Conservation (phyloP, 352 stramenopile species). For the Globisporangium canariense region DNA sequence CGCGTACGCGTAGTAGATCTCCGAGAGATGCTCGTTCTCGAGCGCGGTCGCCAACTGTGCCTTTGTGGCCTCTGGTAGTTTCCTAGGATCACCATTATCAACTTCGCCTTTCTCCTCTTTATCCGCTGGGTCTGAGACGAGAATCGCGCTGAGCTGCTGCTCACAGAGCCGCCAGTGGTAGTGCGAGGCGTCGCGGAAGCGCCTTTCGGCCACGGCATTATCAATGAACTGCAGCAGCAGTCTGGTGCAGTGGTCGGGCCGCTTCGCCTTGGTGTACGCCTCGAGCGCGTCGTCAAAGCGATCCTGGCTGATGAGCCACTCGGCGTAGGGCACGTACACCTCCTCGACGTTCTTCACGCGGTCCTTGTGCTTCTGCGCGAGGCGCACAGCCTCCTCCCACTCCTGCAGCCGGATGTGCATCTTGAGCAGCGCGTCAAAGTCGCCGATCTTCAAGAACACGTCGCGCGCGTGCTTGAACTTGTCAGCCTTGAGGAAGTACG, state of each 20-base stretch:
- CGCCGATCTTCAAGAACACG: slow-evolving; percentile 77
- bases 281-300: slow-evolving; percentile 92
- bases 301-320: slow-evolving; percentile 91
- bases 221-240: slow-evolving; percentile 88
- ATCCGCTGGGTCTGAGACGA: slow-evolving; percentile 6
- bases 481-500: slow-evolving; percentile 66
- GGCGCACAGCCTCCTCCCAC: slow-evolving; percentile 90
- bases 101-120: neutral
- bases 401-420: slow-evolving; percentile 90
- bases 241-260: slow-evolving; percentile 77
- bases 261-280: slow-evolving; percentile 81
- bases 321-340: slow-evolving; percentile 91
- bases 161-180: slow-evolving; percentile 92
- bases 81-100: neutral
- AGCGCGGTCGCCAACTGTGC: slow-evolving; percentile 34
- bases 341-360: slow-evolving; percentile 81
- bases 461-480: slow-evolving; percentile 78
- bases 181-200: slow-evolving; percentile 90
- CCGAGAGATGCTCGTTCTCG: slow-evolving; percentile 73
- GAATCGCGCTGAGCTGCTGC: slow-evolving; percentile 59
- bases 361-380: slow-evolving; percentile 81
- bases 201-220: slow-evolving; percentile 82
- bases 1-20: slow-evolving; percentile 93
- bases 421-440: slow-evolving; percentile 83
- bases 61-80: slow-evolving; percentile 22